Percentiles rank a stretch among this genome's conserved stretches.
phyloP scores from a whole-genome alignment of 352 stramenopile genomes.

The Halophytophthora batemanensis region DNA sequence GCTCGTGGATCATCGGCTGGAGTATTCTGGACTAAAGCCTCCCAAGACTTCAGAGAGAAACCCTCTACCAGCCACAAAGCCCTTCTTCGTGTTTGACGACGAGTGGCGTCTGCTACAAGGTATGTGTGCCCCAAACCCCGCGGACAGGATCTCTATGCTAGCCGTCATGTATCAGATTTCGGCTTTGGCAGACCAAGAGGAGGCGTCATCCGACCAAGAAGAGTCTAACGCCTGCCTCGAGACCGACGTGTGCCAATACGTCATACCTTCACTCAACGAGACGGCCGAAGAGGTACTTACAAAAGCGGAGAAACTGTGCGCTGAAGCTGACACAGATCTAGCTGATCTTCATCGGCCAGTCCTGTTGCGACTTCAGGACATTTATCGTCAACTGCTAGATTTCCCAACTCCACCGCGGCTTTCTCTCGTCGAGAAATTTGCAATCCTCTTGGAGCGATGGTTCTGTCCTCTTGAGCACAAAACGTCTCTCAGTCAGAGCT shows the following conservation, averaged over 20 bases:
- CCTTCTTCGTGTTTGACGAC: conserved; percentile 4
- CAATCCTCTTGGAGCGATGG: conserved; percentile 10
- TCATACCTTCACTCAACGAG: too few species aligned
- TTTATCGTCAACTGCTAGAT: conserved; percentile 10
- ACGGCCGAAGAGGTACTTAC: conserved; percentile 6
- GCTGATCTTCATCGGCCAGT: conserved; percentile 8
- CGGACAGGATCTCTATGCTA: conserved; percentile 2
- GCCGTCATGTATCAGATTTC: conserved; percentile 9
- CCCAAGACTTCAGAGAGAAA: background rate
- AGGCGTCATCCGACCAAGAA: too few species aligned
- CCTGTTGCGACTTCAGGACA: conserved; percentile 9
- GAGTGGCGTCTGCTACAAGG: too few species aligned
- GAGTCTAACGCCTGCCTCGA: too few species aligned
- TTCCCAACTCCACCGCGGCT: background rate
- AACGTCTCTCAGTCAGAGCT: too few species aligned
- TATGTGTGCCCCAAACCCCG: conserved; percentile 9
- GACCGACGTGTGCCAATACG: too few species aligned
- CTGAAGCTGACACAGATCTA: background rate
- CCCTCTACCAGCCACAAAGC: conserved; percentile 3
- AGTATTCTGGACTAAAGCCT: background rate
- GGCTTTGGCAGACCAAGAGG: conserved; percentile 10
- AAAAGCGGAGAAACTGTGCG: conserved; percentile 10
- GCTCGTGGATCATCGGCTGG: background rate
- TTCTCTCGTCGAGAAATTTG: conserved; percentile 12
- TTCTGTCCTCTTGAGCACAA: conserved; percentile 13